phyloP scores from a whole-genome alignment of 768 basidiomycete species.

The Tylopilus balloui region DNA sequence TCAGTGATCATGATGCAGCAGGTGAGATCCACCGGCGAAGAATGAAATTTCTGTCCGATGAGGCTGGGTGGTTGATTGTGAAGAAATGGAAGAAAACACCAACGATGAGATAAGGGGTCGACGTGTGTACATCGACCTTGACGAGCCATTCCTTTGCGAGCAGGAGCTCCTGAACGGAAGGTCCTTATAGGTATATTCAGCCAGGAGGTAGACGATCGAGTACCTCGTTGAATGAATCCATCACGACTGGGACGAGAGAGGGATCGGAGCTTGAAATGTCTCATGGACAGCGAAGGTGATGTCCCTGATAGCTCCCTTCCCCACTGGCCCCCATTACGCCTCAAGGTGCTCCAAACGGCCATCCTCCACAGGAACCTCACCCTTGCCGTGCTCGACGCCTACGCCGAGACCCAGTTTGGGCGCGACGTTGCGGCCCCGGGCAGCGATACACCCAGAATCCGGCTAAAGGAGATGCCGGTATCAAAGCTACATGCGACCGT shows the following conservation, averaged over 20 bases:
- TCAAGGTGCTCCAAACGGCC: slow-evolving; percentile 33
- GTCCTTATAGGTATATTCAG: neutral
- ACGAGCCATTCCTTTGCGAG: slow-evolving; percentile 71
- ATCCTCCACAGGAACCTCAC: slow-evolving; percentile 49
- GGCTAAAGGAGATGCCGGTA: slow-evolving; percentile 80
- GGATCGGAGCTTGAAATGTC: slow-evolving; percentile 25
- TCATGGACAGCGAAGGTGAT: slow-evolving; percentile 29
- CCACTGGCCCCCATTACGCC: slow-evolving; percentile 40
- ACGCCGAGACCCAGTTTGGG: slow-evolving; percentile 67
- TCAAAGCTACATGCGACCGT: slow-evolving; percentile 76
- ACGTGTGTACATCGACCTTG: slow-evolving; percentile 54
- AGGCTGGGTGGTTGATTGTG: slow-evolving; percentile 1
- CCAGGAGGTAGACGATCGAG: neutral
- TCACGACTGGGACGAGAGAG: slow-evolving; percentile 16
- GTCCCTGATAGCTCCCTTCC: slow-evolving; percentile 45
- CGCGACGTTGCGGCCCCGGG: slow-evolving; percentile 56
- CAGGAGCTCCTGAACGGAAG: slow-evolving; percentile 45
- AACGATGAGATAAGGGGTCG: slow-evolving; percentile 71
- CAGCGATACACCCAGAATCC: slow-evolving; percentile 54
- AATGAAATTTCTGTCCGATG: slow-evolving; percentile 56
- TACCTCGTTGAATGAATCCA: slow-evolving; percentile 51
- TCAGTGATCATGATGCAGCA: slow-evolving; percentile 68
- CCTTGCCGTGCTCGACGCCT: slow-evolving; percentile 61
- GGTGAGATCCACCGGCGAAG: slow-evolving; percentile 49
- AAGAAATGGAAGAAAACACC: slow-evolving; percentile 28